Conservation (phyloP, 2,329 filamentous ascomycete genomes). For the Alternaria alternata region DNA sequence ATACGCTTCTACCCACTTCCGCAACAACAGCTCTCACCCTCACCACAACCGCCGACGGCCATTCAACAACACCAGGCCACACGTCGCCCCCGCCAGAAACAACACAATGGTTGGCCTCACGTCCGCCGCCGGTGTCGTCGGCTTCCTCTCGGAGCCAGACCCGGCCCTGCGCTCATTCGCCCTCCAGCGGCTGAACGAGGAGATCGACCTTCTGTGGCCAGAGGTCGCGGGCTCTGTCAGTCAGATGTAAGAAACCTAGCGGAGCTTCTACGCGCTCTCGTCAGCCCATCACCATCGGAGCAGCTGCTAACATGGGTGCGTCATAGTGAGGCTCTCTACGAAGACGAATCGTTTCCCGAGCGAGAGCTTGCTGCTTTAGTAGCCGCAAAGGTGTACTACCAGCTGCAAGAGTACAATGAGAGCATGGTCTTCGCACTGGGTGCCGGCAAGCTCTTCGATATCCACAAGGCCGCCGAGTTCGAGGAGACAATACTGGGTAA, state of each 20-base stretch:
- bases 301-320: constrained; percentile 38
- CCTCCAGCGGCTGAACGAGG: constrained; percentile 91
- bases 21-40: constrained; percentile 31
- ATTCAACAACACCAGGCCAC: constrained; percentile 20
- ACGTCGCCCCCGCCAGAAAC: constrained; percentile 18
- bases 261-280: constrained; percentile 2
- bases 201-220: constrained; percentile 97
- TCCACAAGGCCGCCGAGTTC: constrained; percentile 90
- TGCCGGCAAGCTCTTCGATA: constrained; percentile 92
- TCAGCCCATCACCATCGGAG: neutral
- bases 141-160: constrained; percentile 94
- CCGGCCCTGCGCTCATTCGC: constrained; percentile 94
- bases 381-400: constrained; percentile 97
- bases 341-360: constrained; percentile 94
- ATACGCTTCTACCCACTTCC: constrained; percentile 48
- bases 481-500: constrained; percentile 95
- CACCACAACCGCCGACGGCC: constrained; percentile 32
- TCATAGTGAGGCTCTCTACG: constrained; percentile 90
- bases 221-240: constrained; percentile 92
- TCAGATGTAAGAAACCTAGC: constrained; percentile 76
- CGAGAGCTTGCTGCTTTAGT: constrained; percentile 93
- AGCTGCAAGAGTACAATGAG: constrained; percentile 98
- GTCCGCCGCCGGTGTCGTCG: constrained; percentile 92
- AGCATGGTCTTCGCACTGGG: constrained; percentile 98
- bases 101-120: constrained; percentile 85